Evolutionary conservation across 192 early-diverging fungal genomes (phyloP), one percentile per base, ranked within the genome.

Genomic region (Bifiguratus adelaidae): DNA sequence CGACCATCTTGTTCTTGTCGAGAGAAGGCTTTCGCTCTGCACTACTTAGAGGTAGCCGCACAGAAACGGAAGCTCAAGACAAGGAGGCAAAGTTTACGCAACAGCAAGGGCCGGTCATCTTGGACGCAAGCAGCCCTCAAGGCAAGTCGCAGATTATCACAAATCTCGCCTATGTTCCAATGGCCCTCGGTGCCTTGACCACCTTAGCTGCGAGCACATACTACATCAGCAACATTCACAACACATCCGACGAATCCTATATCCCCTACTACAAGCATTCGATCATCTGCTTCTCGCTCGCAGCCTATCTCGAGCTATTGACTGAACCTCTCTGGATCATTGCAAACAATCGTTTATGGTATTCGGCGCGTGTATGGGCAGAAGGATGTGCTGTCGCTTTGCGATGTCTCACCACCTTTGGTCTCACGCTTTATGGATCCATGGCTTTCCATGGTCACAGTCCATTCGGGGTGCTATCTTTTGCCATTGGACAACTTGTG

Each of bases 1-100:
- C 87, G n/a, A 91, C 92, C 0, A 82, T 96, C 18, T 60, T 96
- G 28, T 96, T 99, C 67, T 65, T 99, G 9, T 92, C 91, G 1
- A 66, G 95, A 21, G 86, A 89, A 48, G 82, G 80, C 24, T 77
- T 86, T 34, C 70, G 88, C 24, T 79, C 68, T 56, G 86, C 82
- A 0, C 60, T 88, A 6, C 55, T 91, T 40, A 75, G 88, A 11
- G 60, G 73, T 19, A 45, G 69, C 25, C 53, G 58, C 37, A 30
- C 30, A 15, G 30, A 16, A 24, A 41, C 32, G 0, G 30, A 50
- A 9, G 30, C 50, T 15, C 26, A 12, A 1, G 2, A 9, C 11
- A 16, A 13, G 7, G 26, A 22, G n/a, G 35, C 44, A 8, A 68
- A 55, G 23, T 48, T 41, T 26, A 22, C 8, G 29, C 28, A 56